Conservation (phyloP, 2,329 filamentous ascomycete species). For the Botrytis byssoidea region DNA sequence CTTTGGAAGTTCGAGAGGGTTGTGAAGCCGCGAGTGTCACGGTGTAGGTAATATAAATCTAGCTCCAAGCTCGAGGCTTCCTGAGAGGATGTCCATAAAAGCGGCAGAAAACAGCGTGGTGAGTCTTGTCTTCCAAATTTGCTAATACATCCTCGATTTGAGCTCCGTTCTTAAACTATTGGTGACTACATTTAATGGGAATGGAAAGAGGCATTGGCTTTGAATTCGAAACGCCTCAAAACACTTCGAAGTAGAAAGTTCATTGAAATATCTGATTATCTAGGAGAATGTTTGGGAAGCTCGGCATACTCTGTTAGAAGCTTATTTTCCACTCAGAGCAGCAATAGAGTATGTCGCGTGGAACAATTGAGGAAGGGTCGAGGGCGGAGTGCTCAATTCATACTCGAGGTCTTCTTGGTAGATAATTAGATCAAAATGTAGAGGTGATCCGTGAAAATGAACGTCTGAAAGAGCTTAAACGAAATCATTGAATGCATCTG, state of each 20-base stretch:
- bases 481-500: too few species aligned
- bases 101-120: too few species aligned
- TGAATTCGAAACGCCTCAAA: not conserved
- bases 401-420: not conserved
- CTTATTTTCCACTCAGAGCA: not conserved
- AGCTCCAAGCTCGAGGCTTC: not conserved
- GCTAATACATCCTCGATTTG: not conserved
- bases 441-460: not conserved
- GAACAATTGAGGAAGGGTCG: too few species aligned
- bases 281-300: not conserved
- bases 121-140: not conserved
- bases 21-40: not conserved
- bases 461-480: accelerated
- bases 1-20: not conserved
- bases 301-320: not conserved
- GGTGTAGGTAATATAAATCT: too few species aligned
- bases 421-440: not conserved
- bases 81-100: not conserved
- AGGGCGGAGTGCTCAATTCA: not conserved
- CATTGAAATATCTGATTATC: not conserved
- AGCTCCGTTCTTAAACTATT: not conserved
- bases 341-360: not conserved
- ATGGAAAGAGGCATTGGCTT: not conserved
- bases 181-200: not conserved
- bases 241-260: not conserved